phyloP scores from a whole-genome alignment of 1,284 basidiomycete species.

The Sparassis latifolia region DNA sequence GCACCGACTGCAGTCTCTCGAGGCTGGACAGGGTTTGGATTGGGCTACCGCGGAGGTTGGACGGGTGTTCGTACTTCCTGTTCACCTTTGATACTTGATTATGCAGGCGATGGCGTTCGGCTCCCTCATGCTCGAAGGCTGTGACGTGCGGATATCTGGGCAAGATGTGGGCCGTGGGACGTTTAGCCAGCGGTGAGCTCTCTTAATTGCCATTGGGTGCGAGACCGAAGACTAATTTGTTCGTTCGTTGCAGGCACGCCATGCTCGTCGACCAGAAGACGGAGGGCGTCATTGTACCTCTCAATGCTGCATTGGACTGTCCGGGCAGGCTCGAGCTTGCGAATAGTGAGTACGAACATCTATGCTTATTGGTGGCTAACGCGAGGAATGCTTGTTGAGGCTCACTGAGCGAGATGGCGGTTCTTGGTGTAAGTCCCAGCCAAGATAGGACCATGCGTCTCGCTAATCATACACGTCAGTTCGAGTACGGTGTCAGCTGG shows the following conservation, averaged over 20 bases:
- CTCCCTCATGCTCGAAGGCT: slow-evolving; percentile 72
- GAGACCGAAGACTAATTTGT: not conserved
- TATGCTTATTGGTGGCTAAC: not conserved
- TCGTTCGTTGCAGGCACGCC: slow-evolving; percentile 53
- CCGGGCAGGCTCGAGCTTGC: slow-evolving; percentile 76
- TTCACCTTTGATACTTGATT: not conserved
- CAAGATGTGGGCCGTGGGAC: slow-evolving; percentile 89
- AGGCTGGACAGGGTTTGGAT: slow-evolving; percentile 68
- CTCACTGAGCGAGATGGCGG: slow-evolving; percentile 81
- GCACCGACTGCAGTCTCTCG: slow-evolving; percentile 65
- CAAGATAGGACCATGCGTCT: not conserved
- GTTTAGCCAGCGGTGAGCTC: slow-evolving; percentile 72
- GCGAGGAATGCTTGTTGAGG: slow-evolving; percentile 33
- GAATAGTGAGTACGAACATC: slow-evolving; percentile 54
- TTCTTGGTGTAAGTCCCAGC: slow-evolving; percentile 60
- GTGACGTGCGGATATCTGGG: slow-evolving; percentile 79
- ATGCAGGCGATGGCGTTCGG: slow-evolving; percentile 77
- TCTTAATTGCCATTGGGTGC: not conserved
- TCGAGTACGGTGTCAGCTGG: slow-evolving; percentile 87
- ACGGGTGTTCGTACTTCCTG: not conserved
- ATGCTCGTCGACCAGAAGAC: slow-evolving; percentile 86
- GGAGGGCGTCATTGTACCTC: slow-evolving; percentile 70
- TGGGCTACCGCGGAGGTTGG: slow-evolving; percentile 83
- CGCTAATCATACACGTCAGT: slow-evolving; percentile 33
- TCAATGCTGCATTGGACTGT: slow-evolving; percentile 62